phyloP scores from a whole-genome alignment of 805 yeast genomes.

The Teunomyces funiuensis region DNA sequence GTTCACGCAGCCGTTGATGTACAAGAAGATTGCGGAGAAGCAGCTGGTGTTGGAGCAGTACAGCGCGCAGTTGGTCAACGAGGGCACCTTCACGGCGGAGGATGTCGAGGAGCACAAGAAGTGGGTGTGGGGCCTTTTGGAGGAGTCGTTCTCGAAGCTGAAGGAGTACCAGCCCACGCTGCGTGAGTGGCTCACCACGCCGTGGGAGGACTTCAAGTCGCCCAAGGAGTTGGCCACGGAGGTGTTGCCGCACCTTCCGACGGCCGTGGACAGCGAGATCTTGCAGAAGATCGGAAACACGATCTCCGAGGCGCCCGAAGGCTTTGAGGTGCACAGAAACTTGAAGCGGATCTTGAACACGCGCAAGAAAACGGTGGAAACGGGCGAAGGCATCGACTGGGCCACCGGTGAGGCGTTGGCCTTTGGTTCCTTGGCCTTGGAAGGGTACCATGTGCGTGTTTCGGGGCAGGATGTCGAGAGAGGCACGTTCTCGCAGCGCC shows the following conservation, averaged over 20 bases:
- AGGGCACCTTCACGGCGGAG: conserved; percentile 84
- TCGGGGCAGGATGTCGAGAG: conserved; percentile 99
- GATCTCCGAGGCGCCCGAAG: conserved; percentile 82
- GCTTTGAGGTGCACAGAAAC: conserved; percentile 89
- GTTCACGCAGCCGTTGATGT: conserved; percentile 98
- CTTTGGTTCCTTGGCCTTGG: conserved; percentile 85
- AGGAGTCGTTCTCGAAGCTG: conserved; percentile 83
- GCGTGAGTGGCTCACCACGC: conserved; percentile 97
- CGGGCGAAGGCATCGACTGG: conserved; percentile 97
- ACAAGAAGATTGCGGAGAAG: conserved; percentile 85
- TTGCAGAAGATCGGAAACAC: conserved; percentile 77
- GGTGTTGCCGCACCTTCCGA: conserved; percentile 92
- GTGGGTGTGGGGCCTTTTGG: conserved; percentile 96
- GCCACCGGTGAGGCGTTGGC: conserved; percentile 99
- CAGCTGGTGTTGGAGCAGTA: conserved; percentile 85
- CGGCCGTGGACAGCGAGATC: conserved; percentile 72
- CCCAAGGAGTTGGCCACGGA: conserved; percentile 96
- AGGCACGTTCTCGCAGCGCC: conserved; percentile 99
- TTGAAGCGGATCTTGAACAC: conserved; percentile 88
- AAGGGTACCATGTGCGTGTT: conserved; percentile 95
- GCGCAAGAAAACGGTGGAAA: conserved; percentile 82
- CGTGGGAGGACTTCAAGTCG: conserved; percentile 99
- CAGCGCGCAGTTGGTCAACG: conserved; percentile 72
- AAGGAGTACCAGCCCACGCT: conserved; percentile 88
- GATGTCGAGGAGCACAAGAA: conserved; percentile 95